phyloP scores from a whole-genome alignment of 2,329 filamentous ascomycete species.

The Pestalotiopsis sp. region DNA sequence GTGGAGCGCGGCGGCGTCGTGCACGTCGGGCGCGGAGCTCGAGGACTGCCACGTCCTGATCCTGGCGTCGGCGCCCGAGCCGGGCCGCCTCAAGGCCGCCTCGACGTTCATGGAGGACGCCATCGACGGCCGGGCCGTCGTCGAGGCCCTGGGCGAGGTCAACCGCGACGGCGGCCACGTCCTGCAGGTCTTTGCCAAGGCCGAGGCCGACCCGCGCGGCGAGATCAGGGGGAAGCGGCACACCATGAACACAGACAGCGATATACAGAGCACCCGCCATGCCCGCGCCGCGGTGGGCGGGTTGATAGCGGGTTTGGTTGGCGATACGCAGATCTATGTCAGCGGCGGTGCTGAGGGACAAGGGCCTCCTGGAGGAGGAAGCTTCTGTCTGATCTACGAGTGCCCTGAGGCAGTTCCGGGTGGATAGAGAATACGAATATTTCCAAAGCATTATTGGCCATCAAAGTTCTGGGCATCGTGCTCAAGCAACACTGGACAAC shows the following conservation, averaged over 20 bases:
- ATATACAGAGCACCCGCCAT: slow-evolving; percentile 30
- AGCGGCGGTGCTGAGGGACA: slow-evolving; percentile 33
- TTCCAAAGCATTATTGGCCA: neutral
- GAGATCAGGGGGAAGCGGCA: slow-evolving; percentile 1
- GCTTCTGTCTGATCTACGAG: slow-evolving; percentile 29
- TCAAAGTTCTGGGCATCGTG: too few species aligned
- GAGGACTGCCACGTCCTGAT: slow-evolving; percentile 32
- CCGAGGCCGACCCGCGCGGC: slow-evolving; percentile 5
- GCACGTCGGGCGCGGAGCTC: slow-evolving; percentile 33
- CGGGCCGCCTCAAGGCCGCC: slow-evolving; percentile 18
- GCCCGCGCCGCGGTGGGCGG: slow-evolving; percentile 32
- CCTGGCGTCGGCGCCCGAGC: slow-evolving; percentile 23
- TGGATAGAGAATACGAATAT: neutral
- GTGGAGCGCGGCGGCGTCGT: slow-evolving; percentile 31
- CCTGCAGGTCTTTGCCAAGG: slow-evolving; percentile 7
- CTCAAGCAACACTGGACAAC: too few species aligned
- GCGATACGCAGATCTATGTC: slow-evolving; percentile 30
- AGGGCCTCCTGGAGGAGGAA: slow-evolving; percentile 30
- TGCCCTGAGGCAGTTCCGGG: neutral
- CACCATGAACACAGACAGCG: slow-evolving; percentile 10
- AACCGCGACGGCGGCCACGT: slow-evolving; percentile 3
- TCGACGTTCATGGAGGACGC: slow-evolving; percentile 29
- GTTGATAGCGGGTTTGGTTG: slow-evolving; percentile 28
- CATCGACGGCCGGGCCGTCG: slow-evolving; percentile 25
- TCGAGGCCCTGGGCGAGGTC: neutral